These are phyloP conservation scores for Sphaerostilbella broomeana DNA, from an alignment of 2,329 filamentous ascomycete species.

Conservation along the genomic window DNA sequence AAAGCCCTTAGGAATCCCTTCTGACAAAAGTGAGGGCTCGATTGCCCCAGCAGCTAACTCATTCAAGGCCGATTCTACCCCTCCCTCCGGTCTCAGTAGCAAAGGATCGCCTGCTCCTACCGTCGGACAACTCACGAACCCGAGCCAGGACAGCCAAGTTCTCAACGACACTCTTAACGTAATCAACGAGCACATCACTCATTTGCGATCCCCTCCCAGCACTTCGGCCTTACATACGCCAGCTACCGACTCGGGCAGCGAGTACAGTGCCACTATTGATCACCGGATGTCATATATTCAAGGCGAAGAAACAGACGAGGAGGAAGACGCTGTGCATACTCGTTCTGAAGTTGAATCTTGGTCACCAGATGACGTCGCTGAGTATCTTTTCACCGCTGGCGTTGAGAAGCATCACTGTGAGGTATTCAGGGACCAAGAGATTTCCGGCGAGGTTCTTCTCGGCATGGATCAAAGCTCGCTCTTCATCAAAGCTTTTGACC, in stretches of 20 bases:
- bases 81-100: conserved; percentile 22
- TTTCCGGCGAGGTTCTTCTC: conserved; percentile 84
- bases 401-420: conserved; percentile 88
- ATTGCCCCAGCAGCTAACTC: conserved; percentile 42
- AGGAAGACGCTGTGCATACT: conserved; percentile 68
- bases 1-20: conserved; percentile 25
- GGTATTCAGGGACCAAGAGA: conserved; percentile 93
- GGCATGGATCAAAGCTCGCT: conserved; percentile 94
- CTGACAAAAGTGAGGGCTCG: conserved; percentile 22
- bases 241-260: conserved; percentile 74
- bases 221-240: conserved; percentile 46
- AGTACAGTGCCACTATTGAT: conserved; percentile 75
- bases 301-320: conserved; percentile 92
- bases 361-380: conserved; percentile 76
- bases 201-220: conserved; percentile 56
- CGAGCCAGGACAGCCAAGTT: conserved; percentile 58
- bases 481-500: conserved; percentile 90
- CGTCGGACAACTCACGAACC: conserved; percentile 34
- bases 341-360: conserved; percentile 69
- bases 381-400: conserved; percentile 77
- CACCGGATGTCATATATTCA: conserved; percentile 85
- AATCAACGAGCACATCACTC: conserved; percentile 94
- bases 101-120: conserved; percentile 23
- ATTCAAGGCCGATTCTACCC: conserved; percentile 28
- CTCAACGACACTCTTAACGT: conserved; percentile 93